These are phyloP conservation scores for Tuber aestivum DNA, from an alignment of 495 filamentous ascomycete species.

Conservation along the genomic window DNA sequence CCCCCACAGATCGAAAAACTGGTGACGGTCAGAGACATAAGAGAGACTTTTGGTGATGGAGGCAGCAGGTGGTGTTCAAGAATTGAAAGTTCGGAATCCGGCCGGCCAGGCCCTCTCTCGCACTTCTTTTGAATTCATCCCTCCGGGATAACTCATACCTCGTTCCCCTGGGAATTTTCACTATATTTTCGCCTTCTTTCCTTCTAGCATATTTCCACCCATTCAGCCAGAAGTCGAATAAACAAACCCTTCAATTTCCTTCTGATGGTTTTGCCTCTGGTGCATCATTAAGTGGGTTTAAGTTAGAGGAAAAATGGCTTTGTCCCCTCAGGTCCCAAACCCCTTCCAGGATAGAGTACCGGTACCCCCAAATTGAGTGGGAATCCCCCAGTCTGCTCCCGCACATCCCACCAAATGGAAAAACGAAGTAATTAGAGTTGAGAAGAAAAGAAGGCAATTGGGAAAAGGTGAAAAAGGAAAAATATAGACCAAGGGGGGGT, in stretches of 20 bases:
- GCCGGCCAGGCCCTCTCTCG: constrained; percentile 25
- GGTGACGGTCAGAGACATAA: not conserved
- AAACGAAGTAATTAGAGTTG: constrained; percentile 11
- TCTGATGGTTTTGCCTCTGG: not conserved
- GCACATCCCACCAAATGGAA: constrained; percentile 26
- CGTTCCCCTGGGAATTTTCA: constrained; percentile 3
- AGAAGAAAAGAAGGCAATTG: not conserved
- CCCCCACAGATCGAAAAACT: constrained; percentile 18
- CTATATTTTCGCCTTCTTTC: not conserved
- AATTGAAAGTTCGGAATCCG: constrained; percentile 35
- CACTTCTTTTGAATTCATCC: constrained; percentile 37
- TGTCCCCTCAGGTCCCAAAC: constrained; percentile 18
- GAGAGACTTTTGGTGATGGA: not conserved
- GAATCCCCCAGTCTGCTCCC: constrained; percentile 15
- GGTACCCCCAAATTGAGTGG: constrained; percentile 6
- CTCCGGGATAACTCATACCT: not conserved
- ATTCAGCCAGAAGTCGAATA: constrained; percentile 27
- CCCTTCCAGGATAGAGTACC: constrained; percentile 11
- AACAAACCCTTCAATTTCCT: constrained; percentile 7
- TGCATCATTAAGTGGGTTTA: not conserved
- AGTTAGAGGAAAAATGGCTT: constrained; percentile 18
- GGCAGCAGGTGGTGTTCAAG: constrained; percentile 31
- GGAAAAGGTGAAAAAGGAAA: constrained; percentile 6
- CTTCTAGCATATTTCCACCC: not conserved
- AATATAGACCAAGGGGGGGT: constrained; percentile 10